A percentile compares a stretch with the other conserved stretches of the same genome.
These are phyloP conservation scores for Aspergillus puulaauensis DNA, from an alignment of 2,329 filamentous ascomycete species.

Conservation along the genomic window DNA sequence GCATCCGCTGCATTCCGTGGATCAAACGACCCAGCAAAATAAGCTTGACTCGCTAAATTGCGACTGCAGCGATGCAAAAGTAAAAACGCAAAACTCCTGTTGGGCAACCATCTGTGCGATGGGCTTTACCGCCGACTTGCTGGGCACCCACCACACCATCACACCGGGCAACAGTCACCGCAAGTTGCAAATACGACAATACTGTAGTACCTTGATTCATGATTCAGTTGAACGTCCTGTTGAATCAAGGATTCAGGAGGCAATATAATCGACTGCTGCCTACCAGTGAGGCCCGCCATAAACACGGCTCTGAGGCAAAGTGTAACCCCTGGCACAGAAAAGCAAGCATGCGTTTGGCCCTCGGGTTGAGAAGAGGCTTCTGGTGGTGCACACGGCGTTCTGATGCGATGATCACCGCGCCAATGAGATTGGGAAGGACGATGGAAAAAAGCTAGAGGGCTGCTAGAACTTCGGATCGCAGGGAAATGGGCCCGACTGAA, in stretches of 20 bases:
- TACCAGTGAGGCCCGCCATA: not conserved
- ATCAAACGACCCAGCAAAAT: slow-evolving; percentile 6
- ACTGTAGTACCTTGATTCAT: too few species aligned
- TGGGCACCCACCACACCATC: slow-evolving; percentile 33
- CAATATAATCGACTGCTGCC: too few species aligned
- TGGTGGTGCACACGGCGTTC: too few species aligned
- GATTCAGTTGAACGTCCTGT: too few species aligned
- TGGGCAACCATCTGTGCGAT: slow-evolving; percentile 24
- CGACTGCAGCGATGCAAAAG: not conserved
- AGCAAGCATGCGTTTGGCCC: not conserved
- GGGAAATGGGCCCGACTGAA: not conserved
- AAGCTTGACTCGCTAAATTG: not conserved
- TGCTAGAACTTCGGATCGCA: slow-evolving; percentile 4
- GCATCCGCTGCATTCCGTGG: slow-evolving; percentile 11
- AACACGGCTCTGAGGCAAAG: not conserved
- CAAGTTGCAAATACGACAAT: slow-evolving; percentile 10
- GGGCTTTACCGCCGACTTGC: slow-evolving; percentile 32
- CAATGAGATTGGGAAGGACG: not conserved
- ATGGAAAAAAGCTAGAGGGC: slow-evolving; percentile 1
- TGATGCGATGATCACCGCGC: too few species aligned
- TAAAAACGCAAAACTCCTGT: slow-evolving; percentile 14
- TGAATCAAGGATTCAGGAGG: too few species aligned
- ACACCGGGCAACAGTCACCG: slow-evolving; percentile 11
- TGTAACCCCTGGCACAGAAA: slow-evolving; percentile 12
- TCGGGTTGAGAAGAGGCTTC: not conserved